These are phyloP conservation scores for Penicillium nordicum DNA, from an alignment of 2,329 filamentous ascomycete genomes.

Conservation along the genomic window DNA sequence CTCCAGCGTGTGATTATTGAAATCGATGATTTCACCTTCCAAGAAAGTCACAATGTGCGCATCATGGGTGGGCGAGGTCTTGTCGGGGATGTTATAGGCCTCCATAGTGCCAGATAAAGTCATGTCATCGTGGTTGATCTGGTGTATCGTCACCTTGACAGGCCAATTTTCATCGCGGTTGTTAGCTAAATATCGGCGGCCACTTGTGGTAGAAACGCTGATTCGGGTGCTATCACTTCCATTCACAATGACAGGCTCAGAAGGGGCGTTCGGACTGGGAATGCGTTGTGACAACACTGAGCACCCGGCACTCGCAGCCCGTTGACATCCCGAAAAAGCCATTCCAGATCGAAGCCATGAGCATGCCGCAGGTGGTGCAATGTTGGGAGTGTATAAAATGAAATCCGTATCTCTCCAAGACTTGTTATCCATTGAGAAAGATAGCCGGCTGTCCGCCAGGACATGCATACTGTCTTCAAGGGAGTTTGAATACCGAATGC, in stretches of 20 bases:
- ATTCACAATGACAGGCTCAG: slow-evolving; percentile 36
- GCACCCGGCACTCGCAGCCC: slow-evolving; percentile 45
- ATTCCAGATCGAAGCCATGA: slow-evolving; percentile 63
- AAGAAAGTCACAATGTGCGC: slow-evolving; percentile 62
- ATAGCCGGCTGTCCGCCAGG: slow-evolving; percentile 53
- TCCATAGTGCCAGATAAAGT: slow-evolving; percentile 66
- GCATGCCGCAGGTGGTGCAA: slow-evolving; percentile 51
- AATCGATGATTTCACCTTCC: slow-evolving; percentile 67
- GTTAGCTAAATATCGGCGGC: slow-evolving; percentile 36
- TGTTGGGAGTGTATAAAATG: slow-evolving; percentile 52
- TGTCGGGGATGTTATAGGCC: slow-evolving; percentile 63
- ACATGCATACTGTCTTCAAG: slow-evolving; percentile 54
- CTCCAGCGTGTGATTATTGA: slow-evolving; percentile 49
- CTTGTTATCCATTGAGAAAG: slow-evolving; percentile 51
- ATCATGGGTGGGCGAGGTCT: slow-evolving; percentile 41
- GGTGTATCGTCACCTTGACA: slow-evolving; percentile 63
- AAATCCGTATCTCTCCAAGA: slow-evolving; percentile 55
- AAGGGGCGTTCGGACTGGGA: slow-evolving; percentile 24
- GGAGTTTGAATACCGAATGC: slow-evolving; percentile 52
- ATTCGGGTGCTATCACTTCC: slow-evolving; percentile 34
- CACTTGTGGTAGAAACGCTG: slow-evolving; percentile 37
- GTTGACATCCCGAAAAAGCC: slow-evolving; percentile 60
- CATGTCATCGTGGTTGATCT: slow-evolving; percentile 59
- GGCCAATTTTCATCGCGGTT: slow-evolving; percentile 60
- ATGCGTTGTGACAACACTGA: slow-evolving; percentile 31